These are phyloP conservation scores for Spirogloea muscicola DNA, from an alignment of 139 green algal species.

Conservation along the genomic window DNA sequence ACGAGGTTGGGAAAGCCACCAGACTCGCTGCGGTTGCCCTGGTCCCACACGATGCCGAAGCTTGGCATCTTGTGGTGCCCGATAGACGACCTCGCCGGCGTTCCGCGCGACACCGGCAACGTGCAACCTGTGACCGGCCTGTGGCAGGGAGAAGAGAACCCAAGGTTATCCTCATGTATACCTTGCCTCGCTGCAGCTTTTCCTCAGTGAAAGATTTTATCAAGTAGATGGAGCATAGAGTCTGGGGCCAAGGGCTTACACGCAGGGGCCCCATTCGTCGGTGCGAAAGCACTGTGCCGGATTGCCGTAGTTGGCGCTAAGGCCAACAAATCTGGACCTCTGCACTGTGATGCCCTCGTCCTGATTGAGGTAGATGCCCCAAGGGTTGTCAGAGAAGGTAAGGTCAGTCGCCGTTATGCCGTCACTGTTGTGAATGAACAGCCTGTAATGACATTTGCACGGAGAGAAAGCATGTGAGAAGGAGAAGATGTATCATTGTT, in stretches of 20 bases:
- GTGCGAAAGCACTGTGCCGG: neutral
- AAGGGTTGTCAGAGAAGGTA: conserved; percentile 4
- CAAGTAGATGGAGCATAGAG: no score
- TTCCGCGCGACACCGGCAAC: no score
- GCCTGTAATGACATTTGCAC: conserved; percentile 10
- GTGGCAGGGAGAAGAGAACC: no score
- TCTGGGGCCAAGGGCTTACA: no score
- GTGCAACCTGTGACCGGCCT: no score
- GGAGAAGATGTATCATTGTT: no score
- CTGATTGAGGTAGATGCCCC: conserved; percentile 8
- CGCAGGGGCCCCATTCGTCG: neutral
- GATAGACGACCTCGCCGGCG: no score
- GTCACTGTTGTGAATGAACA: conserved; percentile 15
- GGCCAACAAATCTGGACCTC: conserved; percentile 4
- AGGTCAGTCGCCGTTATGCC: neutral
- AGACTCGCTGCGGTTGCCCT: conserved; percentile 12
- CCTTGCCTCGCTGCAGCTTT: no score
- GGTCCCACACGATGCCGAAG: conserved; percentile 12
- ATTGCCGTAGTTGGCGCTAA: conserved; percentile 20
- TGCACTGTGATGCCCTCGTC: neutral
- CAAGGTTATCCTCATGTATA: no score
- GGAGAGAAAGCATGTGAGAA: no score
- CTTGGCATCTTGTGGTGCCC: no score
- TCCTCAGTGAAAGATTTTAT: no score
- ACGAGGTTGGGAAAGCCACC: neutral